Evolutionary conservation across 2,329 filamentous ascomycete genomes (phyloP), one percentile per base, ranked within the genome.

Genomic region (Phyllosticta paracitricarpa): DNA sequence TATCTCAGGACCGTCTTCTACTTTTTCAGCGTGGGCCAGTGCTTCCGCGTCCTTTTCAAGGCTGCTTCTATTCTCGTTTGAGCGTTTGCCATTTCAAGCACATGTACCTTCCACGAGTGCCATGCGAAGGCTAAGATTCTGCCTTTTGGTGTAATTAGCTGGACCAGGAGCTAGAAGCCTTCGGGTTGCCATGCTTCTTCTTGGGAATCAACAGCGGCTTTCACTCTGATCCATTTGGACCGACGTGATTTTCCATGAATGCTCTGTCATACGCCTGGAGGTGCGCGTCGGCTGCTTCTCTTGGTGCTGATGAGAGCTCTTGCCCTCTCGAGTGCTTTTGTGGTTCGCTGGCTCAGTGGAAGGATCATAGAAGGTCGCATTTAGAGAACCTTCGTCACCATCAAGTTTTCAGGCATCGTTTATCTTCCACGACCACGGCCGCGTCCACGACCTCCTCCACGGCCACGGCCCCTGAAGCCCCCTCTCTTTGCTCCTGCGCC

Each of bases 401-500:
- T 2, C 9, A n/a, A 8, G 2, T 4, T 7, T 14, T n/a, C 12
- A 6, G 17, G 1, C 7, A 6, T 6, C 40, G 17, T 48, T 48
- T n/a, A 48, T 48, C 40, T 17, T n/a, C 40, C 40, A 25, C n/a
- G 19, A 28, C 28, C 52, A 52, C 58, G 53, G 12, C 58, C 58
- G 17, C 58, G 54, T 5, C 58, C 58, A 19, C 80, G 71, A n/a
- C 79, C 73, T 8, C 73, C 74, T 69, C 68, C 71, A 64, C 74
- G 64, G 1, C 73, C 65, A 14, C 69, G 66, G 7, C 72, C 67
- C 40, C 73, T 66, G 40, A 57, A 54, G 4, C 72, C 71, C 22
- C 71, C 65, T 70, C 75, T 63, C n/a, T 61, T 61, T 0, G 58
- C 33, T n/a, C 65, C 81, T 81, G 61, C 58, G 83, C 76, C 69